Evolutionary conservation across 805 yeast genomes (phyloP).

Genomic region (Grigorovia transvaalensis): DNA sequence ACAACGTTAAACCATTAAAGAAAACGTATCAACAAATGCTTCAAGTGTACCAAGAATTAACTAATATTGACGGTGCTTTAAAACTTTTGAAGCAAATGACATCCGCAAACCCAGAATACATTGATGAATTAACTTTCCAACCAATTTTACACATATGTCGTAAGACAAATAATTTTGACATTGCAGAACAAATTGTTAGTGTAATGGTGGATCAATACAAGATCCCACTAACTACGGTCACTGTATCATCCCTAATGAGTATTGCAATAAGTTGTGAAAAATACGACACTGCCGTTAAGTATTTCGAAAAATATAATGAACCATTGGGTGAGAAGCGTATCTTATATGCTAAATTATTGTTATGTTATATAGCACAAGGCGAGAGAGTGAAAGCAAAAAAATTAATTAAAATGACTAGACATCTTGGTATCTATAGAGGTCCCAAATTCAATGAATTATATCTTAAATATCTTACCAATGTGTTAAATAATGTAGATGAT

Average conservation of each 20-base stretch:
- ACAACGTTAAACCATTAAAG: constrained; percentile 19
- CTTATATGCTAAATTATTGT: background rate
- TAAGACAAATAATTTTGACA: constrained; percentile 16
- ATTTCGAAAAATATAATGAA: constrained; percentile 13
- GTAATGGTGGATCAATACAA: constrained; percentile 23
- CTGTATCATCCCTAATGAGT: constrained; percentile 20
- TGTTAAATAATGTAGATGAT: constrained; percentile 13
- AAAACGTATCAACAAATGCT: constrained; percentile 22
- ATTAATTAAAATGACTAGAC: background rate
- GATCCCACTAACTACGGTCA: constrained; percentile 19
- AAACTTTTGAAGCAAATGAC: constrained; percentile 23
- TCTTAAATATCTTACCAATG: constrained; percentile 11
- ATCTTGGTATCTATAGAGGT: background rate
- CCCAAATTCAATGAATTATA: background rate
- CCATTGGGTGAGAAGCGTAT: background rate
- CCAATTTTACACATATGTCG: constrained; percentile 20
- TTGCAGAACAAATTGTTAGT: constrained; percentile 25
- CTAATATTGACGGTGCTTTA: constrained; percentile 25
- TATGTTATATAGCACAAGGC: background rate
- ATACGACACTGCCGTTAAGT: constrained; percentile 13
- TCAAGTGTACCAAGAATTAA: constrained; percentile 17
- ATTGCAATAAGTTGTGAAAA: constrained; percentile 17
- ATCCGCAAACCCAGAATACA: constrained; percentile 6
- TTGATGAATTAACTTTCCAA: constrained; percentile 21
- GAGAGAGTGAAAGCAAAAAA: background rate